These are phyloP conservation scores for Panaeolus cyanescens DNA, from an alignment of 768 basidiomycete genomes.

Conservation along the genomic window DNA sequence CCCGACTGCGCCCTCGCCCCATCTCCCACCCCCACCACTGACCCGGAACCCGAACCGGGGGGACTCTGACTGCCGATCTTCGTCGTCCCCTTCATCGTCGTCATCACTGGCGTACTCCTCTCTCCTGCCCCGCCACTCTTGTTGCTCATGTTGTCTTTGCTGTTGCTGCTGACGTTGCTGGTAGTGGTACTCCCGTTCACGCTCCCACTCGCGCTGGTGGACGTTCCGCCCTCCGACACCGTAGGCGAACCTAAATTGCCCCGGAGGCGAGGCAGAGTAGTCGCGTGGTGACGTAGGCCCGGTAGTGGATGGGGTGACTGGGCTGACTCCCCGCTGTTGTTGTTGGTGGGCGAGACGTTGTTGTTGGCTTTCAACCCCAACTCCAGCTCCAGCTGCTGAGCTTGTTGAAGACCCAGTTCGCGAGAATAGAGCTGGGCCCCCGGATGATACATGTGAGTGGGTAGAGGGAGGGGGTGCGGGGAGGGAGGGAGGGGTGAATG, in stretches of 20 bases:
- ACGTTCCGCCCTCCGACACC: not conserved
- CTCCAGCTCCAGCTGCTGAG: not conserved
- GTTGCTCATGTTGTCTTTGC: no score
- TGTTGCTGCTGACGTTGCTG: no score
- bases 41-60: not conserved
- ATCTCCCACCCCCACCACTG: not conserved
- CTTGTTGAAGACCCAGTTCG: slow-evolving; percentile 23
- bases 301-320: not conserved
- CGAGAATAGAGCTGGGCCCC: slow-evolving; percentile 17
- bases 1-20: no score
- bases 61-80: slow-evolving; percentile 1
- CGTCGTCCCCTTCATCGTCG: not conserved
- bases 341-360: no score
- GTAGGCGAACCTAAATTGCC: not conserved
- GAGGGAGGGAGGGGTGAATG: not conserved
- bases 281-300: not conserved
- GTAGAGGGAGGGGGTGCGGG: not conserved
- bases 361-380: not conserved
- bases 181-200: not conserved
- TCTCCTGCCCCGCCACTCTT: no score
- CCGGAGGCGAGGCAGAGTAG: not conserved
- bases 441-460: slow-evolving; percentile 5
- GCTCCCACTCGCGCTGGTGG: not conserved
- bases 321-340: no score
- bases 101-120: not conserved